A percentile compares a stretch with the other conserved stretches of the same genome.
Evolutionary conservation across 192 early-diverging fungal genomes (phyloP).

Genomic region (Cetraspora pellucida): DNA sequence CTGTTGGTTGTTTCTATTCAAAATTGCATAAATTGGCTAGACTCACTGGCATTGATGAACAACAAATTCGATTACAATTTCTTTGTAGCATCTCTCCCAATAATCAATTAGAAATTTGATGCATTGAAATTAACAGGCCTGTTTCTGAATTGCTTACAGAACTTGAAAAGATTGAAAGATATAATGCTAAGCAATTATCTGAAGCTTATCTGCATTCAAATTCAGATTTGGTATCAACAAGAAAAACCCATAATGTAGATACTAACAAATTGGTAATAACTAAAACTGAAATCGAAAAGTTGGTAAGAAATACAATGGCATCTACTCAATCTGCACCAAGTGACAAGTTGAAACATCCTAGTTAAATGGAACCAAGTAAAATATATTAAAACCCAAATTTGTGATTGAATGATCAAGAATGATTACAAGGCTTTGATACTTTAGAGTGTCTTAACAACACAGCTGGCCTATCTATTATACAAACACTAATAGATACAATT

Average conservation of each 20-base stretch:
- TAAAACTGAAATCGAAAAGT: not conserved
- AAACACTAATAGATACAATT: conserved; percentile 25
- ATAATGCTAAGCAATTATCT: conserved; percentile 1
- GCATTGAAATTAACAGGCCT: not conserved
- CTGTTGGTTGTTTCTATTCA: conserved; percentile 10
- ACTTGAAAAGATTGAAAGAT: conserved; percentile 28
- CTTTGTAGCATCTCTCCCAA: conserved; percentile 9
- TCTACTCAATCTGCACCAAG: not conserved
- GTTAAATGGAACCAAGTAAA: conserved; percentile 33
- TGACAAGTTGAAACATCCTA: conserved; percentile 10
- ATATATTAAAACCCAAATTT: conserved; percentile 19
- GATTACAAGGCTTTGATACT: not conserved
- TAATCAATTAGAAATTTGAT: conserved; percentile 15
- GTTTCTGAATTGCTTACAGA: conserved; percentile 7
- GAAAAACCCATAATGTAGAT: not conserved
- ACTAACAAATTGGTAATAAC: not conserved
- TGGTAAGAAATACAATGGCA: not conserved
- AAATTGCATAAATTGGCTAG: conserved; percentile 11
- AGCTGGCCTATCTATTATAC: conserved; percentile 28
- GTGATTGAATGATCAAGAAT: conserved; percentile 32
- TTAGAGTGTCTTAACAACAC: not conserved
- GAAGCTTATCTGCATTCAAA: not conserved
- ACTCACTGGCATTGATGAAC: not conserved
- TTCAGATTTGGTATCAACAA: not conserved
- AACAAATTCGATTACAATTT: not conserved